A percentile compares a stretch with the other conserved stretches of the same genome.
Evolutionary conservation across 2,329 filamentous ascomycete species (phyloP).

Genomic region (Xylariaceae sp.): DNA sequence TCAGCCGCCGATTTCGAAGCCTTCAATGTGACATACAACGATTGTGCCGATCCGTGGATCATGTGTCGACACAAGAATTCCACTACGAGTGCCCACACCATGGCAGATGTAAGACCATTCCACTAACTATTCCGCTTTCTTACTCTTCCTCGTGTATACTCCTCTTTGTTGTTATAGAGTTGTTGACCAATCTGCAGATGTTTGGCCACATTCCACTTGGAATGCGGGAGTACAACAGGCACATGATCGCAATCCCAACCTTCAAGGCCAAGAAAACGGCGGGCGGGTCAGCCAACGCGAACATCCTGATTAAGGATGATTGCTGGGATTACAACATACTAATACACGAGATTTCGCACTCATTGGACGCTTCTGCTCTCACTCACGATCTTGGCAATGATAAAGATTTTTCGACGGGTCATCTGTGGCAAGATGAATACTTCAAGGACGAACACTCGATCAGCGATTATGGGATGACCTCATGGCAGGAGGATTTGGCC

Average conservation of each 20-base stretch:
- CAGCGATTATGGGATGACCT: constrained; percentile 30
- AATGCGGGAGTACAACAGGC: constrained; percentile 38
- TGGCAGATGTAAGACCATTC: constrained; percentile 30
- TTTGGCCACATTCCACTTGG: constrained; percentile 42
- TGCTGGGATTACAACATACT: constrained; percentile 7
- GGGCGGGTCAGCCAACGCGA: neutral
- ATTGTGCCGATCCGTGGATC: constrained; percentile 41
- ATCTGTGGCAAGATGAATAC: constrained; percentile 33
- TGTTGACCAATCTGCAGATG: constrained; percentile 18
- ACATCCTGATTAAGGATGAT: constrained; percentile 6
- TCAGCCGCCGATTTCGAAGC: constrained; percentile 33
- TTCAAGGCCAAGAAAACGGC: neutral
- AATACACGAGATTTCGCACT: constrained; percentile 35
- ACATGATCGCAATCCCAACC: constrained; percentile 34
- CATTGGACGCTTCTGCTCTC: constrained; percentile 24
- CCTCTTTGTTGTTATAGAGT: neutral
- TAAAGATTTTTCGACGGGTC: constrained; percentile 29
- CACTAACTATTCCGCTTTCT: neutral
- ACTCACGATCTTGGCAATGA: constrained; percentile 6
- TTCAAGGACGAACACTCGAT: constrained; percentile 27
- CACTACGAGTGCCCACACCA: constrained; percentile 30
- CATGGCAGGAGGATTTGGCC: constrained; percentile 39
- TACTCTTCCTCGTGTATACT: neutral
- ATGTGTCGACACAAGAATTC: constrained; percentile 42
- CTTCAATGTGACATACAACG: constrained; percentile 39